phyloP scores from a whole-genome alignment of 2,329 filamentous ascomycete genomes.

The Lasiodiplodia hormozganensis region DNA sequence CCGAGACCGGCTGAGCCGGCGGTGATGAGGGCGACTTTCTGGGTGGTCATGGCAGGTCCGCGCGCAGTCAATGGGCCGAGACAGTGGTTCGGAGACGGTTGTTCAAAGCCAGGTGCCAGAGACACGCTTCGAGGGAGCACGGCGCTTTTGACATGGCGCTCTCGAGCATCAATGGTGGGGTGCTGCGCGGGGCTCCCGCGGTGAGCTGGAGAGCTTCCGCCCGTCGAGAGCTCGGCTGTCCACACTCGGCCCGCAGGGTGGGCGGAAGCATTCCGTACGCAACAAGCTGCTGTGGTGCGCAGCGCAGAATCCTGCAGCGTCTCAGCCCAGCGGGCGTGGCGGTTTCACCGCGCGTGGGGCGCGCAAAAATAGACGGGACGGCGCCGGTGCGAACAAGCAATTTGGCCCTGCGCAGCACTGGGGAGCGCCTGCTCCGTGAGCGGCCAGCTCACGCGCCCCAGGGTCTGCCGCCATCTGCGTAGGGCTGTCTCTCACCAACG shows the following conservation, averaged over 20 bases:
- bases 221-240: constrained; percentile 21
- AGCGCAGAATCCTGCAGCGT: constrained; percentile 1
- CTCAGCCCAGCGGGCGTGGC: constrained; percentile 9
- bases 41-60: constrained; percentile 41
- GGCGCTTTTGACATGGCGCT: neutral
- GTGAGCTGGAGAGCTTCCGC: constrained; percentile 6
- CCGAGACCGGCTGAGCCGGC: constrained; percentile 57
- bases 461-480: constrained; percentile 1
- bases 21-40: constrained; percentile 56
- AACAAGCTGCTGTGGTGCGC: neutral
- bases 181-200: constrained; percentile 16
- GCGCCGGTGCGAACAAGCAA: constrained; percentile 15
- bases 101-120: no score
- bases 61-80: neutral
- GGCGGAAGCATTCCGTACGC: constrained; percentile 20
- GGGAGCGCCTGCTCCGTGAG: neutral
- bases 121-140: neutral
- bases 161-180: neutral
- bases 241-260: constrained; percentile 18
- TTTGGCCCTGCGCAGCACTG: neutral
- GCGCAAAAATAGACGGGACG: constrained; percentile 1
- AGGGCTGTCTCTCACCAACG: neutral
- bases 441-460: neutral
- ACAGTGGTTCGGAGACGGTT: neutral
- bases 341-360: constrained; percentile 18